Evolutionary conservation across 345 rosid genomes (phyloP).

Genomic region (Lepidium africanum): DNA sequence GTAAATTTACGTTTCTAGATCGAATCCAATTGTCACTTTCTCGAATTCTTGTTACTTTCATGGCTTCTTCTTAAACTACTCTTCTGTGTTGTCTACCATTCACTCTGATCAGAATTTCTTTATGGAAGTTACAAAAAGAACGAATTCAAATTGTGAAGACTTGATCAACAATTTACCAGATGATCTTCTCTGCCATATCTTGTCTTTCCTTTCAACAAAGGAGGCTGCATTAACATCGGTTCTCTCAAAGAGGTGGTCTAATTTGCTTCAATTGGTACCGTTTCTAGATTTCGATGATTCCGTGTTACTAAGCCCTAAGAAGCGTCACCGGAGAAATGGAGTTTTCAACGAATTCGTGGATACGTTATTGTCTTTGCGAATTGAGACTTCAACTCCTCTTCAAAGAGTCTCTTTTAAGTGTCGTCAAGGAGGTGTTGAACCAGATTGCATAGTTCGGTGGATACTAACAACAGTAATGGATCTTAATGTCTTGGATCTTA

Average conservation of each 20-base stretch:
- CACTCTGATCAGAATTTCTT: background rate
- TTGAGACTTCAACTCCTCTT: background rate
- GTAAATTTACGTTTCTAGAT: background rate
- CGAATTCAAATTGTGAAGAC: background rate
- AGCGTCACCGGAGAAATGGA: background rate
- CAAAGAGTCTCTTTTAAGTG: conserved; percentile 2
- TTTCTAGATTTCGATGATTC: conserved; percentile 6
- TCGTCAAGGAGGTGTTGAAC: background rate
- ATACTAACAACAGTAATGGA: background rate
- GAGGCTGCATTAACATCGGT: conserved; percentile 4
- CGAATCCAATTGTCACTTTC: background rate
- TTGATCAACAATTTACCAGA: conserved; percentile 7
- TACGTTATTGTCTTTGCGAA: background rate
- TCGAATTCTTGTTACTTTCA: background rate
- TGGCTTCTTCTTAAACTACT: too few species aligned
- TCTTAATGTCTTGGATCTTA: conserved; percentile 7
- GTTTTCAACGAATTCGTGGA: conserved; percentile 11
- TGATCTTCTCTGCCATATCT: conserved; percentile 2
- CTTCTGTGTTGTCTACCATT: background rate
- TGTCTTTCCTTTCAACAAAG: conserved; percentile 7
- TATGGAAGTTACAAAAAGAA: background rate
- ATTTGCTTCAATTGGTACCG: background rate
- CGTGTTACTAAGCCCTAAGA: background rate
- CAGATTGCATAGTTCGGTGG: background rate
- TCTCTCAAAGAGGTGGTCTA: conserved; percentile 16